These are phyloP conservation scores for Aspergillus egyptiacus DNA, from an alignment of 495 filamentous ascomycete species.

Conservation along the genomic window DNA sequence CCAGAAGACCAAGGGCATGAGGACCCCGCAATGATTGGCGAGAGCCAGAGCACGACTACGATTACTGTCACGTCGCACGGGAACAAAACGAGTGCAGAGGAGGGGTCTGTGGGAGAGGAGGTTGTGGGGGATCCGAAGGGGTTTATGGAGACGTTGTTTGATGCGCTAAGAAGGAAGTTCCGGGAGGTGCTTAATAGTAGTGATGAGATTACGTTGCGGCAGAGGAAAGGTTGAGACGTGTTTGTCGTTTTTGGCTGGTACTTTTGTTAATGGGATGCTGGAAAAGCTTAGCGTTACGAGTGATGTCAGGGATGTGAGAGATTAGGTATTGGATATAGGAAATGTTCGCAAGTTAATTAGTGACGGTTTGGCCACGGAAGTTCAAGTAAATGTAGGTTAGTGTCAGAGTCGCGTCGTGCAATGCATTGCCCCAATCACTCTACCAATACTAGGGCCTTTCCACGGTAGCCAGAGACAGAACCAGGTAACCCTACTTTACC, in stretches of 20 bases:
- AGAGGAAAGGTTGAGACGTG: background rate
- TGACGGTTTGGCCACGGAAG: too few species aligned
- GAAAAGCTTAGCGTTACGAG: background rate
- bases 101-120: background rate
- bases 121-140: constrained; percentile 16
- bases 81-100: background rate
- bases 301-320: too few species aligned
- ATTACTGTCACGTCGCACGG: background rate
- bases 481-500: too few species aligned
- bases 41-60: constrained; percentile 5
- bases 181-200: constrained; percentile 26
- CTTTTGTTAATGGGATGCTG: background rate
- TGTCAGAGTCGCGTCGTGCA: too few species aligned
- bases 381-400: too few species aligned
- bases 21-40: constrained; percentile 7
- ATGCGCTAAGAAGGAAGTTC: constrained; percentile 18
- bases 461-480: too few species aligned
- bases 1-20: background rate
- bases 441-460: too few species aligned
- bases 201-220: constrained; percentile 28
- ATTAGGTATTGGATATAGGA: background rate
- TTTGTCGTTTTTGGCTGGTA: background rate
- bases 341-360: too few species aligned
- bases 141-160: constrained; percentile 22
- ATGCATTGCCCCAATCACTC: too few species aligned